Evolutionary conservation across 305 asterid species (phyloP).

Genomic region (Solanum hybrid): DNA sequence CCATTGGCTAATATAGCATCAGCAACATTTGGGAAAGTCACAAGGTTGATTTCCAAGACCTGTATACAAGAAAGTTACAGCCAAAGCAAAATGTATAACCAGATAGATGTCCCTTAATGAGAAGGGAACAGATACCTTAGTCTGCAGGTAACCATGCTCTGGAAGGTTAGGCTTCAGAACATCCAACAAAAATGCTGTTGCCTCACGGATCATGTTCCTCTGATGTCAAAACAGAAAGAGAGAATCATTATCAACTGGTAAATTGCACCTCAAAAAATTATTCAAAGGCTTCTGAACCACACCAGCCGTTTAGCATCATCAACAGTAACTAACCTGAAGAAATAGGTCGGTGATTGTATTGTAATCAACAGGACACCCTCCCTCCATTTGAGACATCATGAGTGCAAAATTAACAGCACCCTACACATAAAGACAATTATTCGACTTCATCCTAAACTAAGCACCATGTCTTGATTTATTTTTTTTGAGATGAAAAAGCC

Average conservation of each 20-base stretch:
- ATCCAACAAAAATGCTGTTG: slow-evolving; percentile 90
- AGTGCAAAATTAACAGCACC: slow-evolving; percentile 96
- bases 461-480: not conserved
- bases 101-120: not conserved
- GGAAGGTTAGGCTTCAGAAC: slow-evolving; percentile 85
- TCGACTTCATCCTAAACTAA: not conserved
- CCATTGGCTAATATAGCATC: slow-evolving; percentile 99
- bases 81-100: not conserved
- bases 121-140: slow-evolving; percentile 33
- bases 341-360: slow-evolving; percentile 81
- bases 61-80: slow-evolving; percentile 18
- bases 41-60: slow-evolving; percentile 97
- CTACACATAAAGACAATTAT: slow-evolving; percentile 30
- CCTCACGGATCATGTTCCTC: slow-evolving; percentile 98
- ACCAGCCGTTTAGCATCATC: not conserved
- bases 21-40: slow-evolving; percentile 95
- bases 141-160: slow-evolving; percentile 69
- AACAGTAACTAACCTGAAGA: slow-evolving; percentile 50
- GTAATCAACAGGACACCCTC: slow-evolving; percentile 78
- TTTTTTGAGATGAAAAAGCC: not conserved
- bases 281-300: not conserved
- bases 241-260: not conserved
- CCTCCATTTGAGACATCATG: slow-evolving; percentile 94
- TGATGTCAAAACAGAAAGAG: slow-evolving; percentile 26
- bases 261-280: slow-evolving; percentile 27